Evolutionary conservation across 73 alveolate genomes (phyloP).

Genomic region (Blepharisma stoltei): DNA sequence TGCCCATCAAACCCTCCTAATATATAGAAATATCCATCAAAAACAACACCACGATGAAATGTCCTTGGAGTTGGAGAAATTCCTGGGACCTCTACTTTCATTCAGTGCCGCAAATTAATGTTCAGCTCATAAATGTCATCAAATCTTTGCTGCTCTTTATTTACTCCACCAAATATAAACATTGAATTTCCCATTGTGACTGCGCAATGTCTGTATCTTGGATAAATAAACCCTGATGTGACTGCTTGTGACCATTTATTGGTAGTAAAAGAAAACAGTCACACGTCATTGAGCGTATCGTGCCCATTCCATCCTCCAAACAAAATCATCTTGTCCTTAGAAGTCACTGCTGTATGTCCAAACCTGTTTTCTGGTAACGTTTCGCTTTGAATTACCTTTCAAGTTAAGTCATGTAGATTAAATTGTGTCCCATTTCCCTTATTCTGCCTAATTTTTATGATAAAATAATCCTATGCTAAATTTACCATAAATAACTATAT

Average conservation of each 20-base stretch:
- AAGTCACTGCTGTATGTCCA: conserved; percentile 75
- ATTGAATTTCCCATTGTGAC: conserved; percentile 61
- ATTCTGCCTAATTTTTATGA: no score
- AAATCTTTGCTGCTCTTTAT: conserved; percentile 64
- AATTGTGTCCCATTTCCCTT: no score
- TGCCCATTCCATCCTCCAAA: conserved; percentile 94
- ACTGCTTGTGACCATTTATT: neutral
- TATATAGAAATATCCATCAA: conserved; percentile 59
- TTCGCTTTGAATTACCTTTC: conserved; percentile 38
- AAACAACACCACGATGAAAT: conserved; percentile 65
- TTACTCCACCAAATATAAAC: conserved; percentile 85
- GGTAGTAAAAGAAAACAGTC: conserved; percentile 41
- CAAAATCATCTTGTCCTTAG: conserved; percentile 60
- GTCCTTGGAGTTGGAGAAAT: conserved; percentile 69
- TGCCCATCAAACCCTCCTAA: conserved; percentile 86
- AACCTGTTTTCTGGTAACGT: conserved; percentile 50
- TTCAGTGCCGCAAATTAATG: conserved; percentile 40
- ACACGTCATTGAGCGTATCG: conserved; percentile 70
- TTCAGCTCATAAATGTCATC: conserved; percentile 44
- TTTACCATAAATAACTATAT: no score
- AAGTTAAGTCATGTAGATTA: conserved; percentile 23
- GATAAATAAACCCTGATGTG: neutral
- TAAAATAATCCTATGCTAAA: no score
- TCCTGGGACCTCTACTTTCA: conserved; percentile 50
- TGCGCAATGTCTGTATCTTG: conserved; percentile 77